These are phyloP conservation scores for Eucalyptus fibrosa DNA, from an alignment of 345 rosid genomes.

Conservation along the genomic window DNA sequence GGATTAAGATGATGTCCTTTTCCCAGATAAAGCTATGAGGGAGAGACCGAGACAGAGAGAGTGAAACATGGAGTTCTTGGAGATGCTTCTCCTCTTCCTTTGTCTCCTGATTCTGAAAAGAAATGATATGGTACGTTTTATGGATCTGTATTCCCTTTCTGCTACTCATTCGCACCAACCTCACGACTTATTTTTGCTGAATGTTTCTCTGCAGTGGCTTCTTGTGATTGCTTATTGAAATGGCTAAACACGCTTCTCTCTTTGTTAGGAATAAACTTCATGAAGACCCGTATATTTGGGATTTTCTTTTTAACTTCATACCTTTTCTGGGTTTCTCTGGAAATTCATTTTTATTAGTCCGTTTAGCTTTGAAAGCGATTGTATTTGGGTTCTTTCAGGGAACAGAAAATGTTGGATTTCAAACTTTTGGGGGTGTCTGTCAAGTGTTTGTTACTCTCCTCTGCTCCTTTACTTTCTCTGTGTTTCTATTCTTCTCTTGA, in stretches of 20 bases:
- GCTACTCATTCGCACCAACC: not conserved
- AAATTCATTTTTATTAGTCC: not conserved
- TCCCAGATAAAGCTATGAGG: not conserved
- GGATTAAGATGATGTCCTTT: not conserved
- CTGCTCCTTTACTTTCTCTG: not conserved
- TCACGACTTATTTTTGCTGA: not conserved
- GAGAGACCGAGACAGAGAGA: not conserved
- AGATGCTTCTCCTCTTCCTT: not conserved
- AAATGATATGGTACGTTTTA: not conserved
- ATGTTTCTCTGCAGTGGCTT: not conserved
- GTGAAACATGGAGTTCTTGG: not conserved
- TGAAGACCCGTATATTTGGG: not conserved
- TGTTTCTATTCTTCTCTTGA: not conserved
- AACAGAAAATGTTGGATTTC: not conserved
- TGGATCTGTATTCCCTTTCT: not conserved
- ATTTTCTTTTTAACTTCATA: not conserved
- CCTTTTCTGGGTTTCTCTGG: not conserved
- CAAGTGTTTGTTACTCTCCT: not conserved
- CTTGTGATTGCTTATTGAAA: not conserved
- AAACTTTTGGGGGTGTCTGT: not conserved
- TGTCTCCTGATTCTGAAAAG: not conserved
- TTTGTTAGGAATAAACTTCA: not conserved
- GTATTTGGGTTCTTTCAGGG: not conserved
- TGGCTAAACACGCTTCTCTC: not conserved
- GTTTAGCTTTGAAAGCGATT: not conserved